Evolutionary conservation across 495 filamentous ascomycete genomes (phyloP).

Genomic region (Beverwykella pulmonaria): DNA sequence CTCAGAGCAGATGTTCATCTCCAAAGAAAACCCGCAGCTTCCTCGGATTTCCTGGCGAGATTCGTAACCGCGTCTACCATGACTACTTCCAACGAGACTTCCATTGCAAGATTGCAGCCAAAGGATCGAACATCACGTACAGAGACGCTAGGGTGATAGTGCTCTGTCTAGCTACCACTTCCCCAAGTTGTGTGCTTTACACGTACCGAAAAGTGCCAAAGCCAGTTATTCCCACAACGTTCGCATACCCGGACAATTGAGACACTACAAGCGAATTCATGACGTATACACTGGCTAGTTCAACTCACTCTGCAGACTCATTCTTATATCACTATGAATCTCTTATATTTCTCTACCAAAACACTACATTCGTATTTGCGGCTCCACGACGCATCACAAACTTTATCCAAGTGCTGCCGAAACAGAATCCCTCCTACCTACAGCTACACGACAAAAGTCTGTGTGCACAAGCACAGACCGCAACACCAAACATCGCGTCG

Average conservation of each 20-base stretch:
- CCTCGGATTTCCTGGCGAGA: constrained; percentile 28
- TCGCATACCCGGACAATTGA: constrained; percentile 18
- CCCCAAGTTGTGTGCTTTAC: background rate
- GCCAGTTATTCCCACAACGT: constrained; percentile 4
- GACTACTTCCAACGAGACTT: constrained; percentile 26
- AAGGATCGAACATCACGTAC: background rate
- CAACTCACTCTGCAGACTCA: constrained; percentile 29
- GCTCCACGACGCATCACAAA: constrained; percentile 23
- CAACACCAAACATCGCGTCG: too few species aligned
- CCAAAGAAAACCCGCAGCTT: constrained; percentile 18
- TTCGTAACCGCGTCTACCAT: constrained; percentile 30
- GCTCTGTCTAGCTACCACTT: background rate
- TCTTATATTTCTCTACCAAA: constrained; percentile 25
- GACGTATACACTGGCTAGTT: constrained; percentile 27
- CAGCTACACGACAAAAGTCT: too few species aligned
- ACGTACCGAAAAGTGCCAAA: background rate
- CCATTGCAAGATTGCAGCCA: constrained; percentile 20
- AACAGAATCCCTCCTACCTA: constrained; percentile 5
- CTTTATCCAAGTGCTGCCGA: constrained; percentile 22
- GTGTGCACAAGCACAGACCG: too few species aligned
- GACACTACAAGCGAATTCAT: constrained; percentile 20
- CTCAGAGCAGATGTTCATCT: background rate
- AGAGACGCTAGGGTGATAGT: background rate
- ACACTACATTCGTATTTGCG: constrained; percentile 31
- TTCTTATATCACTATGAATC: constrained; percentile 28